Evolutionary conservation across 2,329 filamentous ascomycete species (phyloP), one percentile per base, ranked within the genome.

Genomic region (Alternaria sp.): DNA sequence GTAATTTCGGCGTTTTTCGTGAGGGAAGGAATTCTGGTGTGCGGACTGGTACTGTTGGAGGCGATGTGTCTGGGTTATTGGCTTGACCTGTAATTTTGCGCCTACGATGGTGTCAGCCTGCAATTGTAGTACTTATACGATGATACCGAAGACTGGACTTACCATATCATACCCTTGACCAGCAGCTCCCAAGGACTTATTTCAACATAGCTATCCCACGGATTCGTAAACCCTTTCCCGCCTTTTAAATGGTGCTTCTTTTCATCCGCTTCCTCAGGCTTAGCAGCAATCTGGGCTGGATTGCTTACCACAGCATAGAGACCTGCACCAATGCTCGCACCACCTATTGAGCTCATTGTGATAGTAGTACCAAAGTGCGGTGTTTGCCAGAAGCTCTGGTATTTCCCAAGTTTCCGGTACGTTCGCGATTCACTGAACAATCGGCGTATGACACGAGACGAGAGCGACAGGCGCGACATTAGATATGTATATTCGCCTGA

Each of bases 21-120:
- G 81, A 81, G 1, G 87, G 79, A 9, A 92, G 83, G 77, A 94
- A 94, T 5, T 82, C 72, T 0, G 93, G 91, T 62, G 85, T 86
- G 57, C 84, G 85, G 18, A 94, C 87, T 3, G 86, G 81, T 11
- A 95, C 87, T 0, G 88, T 88, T 9, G 89, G 87, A 24, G 86
- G 85, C 9, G 85, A 85, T 7, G 88, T 89, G 71, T 92, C 84
- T 28, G 91, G 90, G 1, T 60, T 71, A 48, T 87, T 86, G 5
- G 72, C 74, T 64, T 83, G 78, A 26, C 87, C 87, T 3, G 75
- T 79, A 8, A 88, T 48, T 46, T 77, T 79, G 63, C 85, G 81
- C 69, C 81, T 81, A 46, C 53, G 18, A 44, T 24, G 6, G 39
- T 51, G 30, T 56, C 12, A 36, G 30, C 49, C 7, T 16, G n/a